Evolutionary conservation across 495 filamentous ascomycete genomes (phyloP), one percentile per base, ranked within the genome.

Genomic region (Aspergillus bridgeri): DNA sequence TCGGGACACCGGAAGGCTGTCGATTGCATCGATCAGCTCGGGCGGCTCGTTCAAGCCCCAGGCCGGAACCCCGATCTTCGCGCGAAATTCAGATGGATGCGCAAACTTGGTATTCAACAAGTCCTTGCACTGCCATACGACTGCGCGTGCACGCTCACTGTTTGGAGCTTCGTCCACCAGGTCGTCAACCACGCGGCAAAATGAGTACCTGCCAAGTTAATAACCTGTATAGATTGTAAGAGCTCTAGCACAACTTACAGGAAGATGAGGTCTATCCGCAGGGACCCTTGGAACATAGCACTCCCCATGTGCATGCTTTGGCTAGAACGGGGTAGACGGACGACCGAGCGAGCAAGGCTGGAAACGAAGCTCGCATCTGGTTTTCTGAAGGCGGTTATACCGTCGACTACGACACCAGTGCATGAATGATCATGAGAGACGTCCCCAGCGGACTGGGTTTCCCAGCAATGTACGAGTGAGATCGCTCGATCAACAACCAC

Each of bases 261-360:
- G 19, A 87, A 68, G 29, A 86, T 75, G 6, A 90, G 69, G 59
- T 90, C 86, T 29, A 87, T 81, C 5, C 87, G 81, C 20, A 90
- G 73, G 6, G 80, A 73, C 0, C 84, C 85, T 44, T 80, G 74
- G 62, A 90, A 89, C 0, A 81, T 72, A 0, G 81, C 75, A 60
- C 83, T 87, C 5, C 86, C 87, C 9, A 89, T 69, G 63, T 86
- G 87, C 68, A 90, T 89, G 57, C 83, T 88, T 38, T 86, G 77
- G 57, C 85, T 88, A 63, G 88, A 88, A 33, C 65, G 69, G 33
- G 72, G 63, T 1, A 89, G 70, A 20, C 79, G 77, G 6, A 53
- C 58, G 0, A 84, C 75, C 2, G 84, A 82, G 53, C 86, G 75
- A 22, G 70, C 65, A 8, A 90, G 70, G 8, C 81, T 83, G 15